A percentile compares a stretch with the other conserved stretches of the same genome.
Conservation (phyloP, 148 eudicot genomes). For the Talinum fruticosum region DNA sequence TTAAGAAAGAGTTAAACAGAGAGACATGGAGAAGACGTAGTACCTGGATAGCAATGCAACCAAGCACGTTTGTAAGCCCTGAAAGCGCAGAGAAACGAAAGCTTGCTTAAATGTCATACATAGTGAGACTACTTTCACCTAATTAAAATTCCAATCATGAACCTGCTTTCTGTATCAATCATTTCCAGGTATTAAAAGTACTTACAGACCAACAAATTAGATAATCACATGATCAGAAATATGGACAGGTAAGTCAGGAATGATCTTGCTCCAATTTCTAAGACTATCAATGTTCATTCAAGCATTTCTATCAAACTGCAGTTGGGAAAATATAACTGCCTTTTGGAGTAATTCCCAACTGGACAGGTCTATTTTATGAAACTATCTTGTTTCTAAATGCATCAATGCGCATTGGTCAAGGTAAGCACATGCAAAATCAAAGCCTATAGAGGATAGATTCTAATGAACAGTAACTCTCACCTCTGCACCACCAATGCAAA, state of each 20-base stretch:
- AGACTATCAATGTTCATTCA: background rate
- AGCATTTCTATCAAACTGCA: background rate
- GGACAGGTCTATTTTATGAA: background rate
- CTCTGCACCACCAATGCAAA: conserved; percentile 90
- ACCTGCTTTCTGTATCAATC: background rate
- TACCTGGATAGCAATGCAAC: conserved; percentile 76
- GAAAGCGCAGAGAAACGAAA: conserved; percentile 24
- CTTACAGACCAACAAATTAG: background rate
- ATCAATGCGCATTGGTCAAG: background rate
- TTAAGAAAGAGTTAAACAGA: background rate
- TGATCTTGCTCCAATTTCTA: background rate
- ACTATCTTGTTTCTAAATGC: background rate
- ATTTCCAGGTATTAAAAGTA: background rate
- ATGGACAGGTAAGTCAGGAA: conserved; percentile 1
- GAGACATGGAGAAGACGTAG: background rate
- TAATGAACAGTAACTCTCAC: conserved; percentile 32
- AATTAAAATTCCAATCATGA: background rate
- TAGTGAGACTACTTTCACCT: background rate
- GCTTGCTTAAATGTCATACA: background rate
- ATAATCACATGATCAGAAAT: background rate
- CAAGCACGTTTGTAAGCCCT: conserved; percentile 76
- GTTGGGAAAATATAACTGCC: background rate
- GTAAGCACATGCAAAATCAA: background rate
- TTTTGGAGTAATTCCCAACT: background rate
- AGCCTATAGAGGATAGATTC: too few species aligned